Base-by-base conservation (phyloP, 495 filamentous ascomycete species). In the Rhypophila decipiens region DNA sequence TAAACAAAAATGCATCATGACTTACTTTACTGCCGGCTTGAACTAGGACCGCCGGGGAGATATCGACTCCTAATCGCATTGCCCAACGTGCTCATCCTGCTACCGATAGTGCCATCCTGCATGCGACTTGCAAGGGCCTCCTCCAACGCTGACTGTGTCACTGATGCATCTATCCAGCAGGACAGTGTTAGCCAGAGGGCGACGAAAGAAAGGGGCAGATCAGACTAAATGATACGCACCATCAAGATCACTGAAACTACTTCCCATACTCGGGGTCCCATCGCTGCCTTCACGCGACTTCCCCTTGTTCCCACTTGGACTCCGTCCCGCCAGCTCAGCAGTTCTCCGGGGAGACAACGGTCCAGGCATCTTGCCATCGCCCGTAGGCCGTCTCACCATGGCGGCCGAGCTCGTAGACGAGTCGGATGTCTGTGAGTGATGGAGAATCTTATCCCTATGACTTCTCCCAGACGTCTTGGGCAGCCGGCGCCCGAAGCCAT, bases 161-260 rank as follows among this genome's bases (percentile, higher is more conserved):
- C 88, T 39, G 89, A 95, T 7, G 91, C 80, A 72, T 97, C 91
- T 90, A 39, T 39, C 39, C 24, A 50, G 19, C 24, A n/a, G 10
- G 17, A 8, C 8, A n/a, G 13, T 13, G 9, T 0, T 21, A 4
- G 10, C 17, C 36, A 19, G 12, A 4, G 5, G 44, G 11, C 5
- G 34, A 34, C 10, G 15, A 42, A 22, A 27, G 2, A 39, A n/a
- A 31, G n/a, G n/a, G n/a, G n/a, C n/a, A n/a, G n/a, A n/a, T n/a
- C n/a, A n/a, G n/a, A n/a, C n/a, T n/a, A n/a, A n/a, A n/a, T n/a
- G n/a, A n/a, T n/a, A 66, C 74, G 51, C 74, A 91, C 88, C 89
- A 65, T 97, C 94, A 22, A 98, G 72, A 70, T 98, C 93, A 64
- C 90, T 96, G 60, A 95, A 98, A 62, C 90, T 96, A 60, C 90